These are phyloP conservation scores for Beauveria brongniartii DNA, from an alignment of 2,329 filamentous ascomycete species.

Conservation along the genomic window DNA sequence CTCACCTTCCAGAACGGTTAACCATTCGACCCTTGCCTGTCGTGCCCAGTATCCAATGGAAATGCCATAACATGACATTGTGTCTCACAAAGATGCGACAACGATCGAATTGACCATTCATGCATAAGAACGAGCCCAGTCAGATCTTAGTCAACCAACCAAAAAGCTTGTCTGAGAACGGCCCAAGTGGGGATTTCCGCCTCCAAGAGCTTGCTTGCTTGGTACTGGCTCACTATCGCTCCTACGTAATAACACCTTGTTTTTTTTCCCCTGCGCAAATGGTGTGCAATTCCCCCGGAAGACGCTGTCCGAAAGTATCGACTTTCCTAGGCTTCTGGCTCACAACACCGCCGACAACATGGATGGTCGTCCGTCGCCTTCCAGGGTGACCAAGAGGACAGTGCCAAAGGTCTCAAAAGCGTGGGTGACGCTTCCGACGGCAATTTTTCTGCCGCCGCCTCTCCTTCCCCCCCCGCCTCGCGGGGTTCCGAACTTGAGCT, in stretches of 20 bases:
- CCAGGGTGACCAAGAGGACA: slow-evolving; percentile 7
- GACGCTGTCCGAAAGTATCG: slow-evolving; percentile 7
- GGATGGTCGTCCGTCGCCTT: slow-evolving; percentile 7
- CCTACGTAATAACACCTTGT: background rate
- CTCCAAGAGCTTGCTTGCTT: background rate
- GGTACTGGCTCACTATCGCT: background rate
- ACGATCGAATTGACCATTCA: background rate
- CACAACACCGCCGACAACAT: background rate
- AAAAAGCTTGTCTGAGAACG: slow-evolving; percentile 5
- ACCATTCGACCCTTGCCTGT: background rate
- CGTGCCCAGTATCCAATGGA: background rate
- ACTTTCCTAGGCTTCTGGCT: background rate
- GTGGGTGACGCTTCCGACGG: slow-evolving; percentile 10
- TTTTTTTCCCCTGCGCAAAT: slow-evolving; percentile 2
- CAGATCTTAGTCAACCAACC: slow-evolving; percentile 2
- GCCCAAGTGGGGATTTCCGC: slow-evolving; percentile 5
- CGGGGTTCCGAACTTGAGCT: background rate
- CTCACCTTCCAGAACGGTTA: background rate
- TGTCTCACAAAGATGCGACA: background rate
- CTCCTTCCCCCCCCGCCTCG: background rate
- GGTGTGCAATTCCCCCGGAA: slow-evolving; percentile 4
- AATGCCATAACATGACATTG: background rate
- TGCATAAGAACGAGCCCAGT: background rate
- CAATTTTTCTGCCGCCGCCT: background rate
- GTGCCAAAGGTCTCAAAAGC: slow-evolving; percentile 11